Evolutionary conservation across 2,329 filamentous ascomycete genomes (phyloP).

Genomic region (Fusarium bactridioides): DNA sequence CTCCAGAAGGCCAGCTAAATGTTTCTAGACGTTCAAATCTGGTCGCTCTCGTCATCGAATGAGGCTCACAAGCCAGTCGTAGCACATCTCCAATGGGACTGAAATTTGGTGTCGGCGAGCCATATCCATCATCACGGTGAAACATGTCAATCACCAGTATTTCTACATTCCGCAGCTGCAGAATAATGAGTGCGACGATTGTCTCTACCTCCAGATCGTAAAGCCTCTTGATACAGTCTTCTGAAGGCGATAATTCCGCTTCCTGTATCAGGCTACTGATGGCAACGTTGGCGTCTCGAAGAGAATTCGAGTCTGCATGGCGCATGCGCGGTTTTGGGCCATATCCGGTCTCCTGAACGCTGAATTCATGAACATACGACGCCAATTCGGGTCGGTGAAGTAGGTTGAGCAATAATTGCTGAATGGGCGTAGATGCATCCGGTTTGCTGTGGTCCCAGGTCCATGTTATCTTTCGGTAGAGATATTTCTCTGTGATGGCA

Average conservation of each 20-base stretch:
- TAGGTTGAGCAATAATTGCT: fast-evolving
- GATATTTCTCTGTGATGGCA: not conserved
- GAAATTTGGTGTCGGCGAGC: not conserved
- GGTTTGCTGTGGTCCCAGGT: not conserved
- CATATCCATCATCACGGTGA: not conserved
- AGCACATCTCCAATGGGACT: not conserved
- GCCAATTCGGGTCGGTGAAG: not conserved
- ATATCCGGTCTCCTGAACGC: not conserved
- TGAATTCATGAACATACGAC: not conserved
- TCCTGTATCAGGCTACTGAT: not conserved
- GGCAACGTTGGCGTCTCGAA: not conserved
- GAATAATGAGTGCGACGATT: not conserved
- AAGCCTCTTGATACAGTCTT: not conserved
- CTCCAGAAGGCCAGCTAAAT: not conserved
- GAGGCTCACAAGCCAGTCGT: not conserved
- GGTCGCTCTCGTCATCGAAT: not conserved
- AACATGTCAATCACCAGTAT: not conserved
- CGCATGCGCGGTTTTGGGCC: not conserved
- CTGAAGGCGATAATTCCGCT: fast-evolving
- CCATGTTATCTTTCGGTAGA: not conserved
- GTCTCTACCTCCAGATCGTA: fast-evolving
- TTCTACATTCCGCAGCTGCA: not conserved
- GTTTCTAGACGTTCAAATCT: fast-evolving
- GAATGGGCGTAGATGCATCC: not conserved
- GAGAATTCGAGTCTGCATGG: not conserved